Conservation (phyloP, 2,329 filamentous ascomycete genomes). For the Fusarium buharicum region DNA sequence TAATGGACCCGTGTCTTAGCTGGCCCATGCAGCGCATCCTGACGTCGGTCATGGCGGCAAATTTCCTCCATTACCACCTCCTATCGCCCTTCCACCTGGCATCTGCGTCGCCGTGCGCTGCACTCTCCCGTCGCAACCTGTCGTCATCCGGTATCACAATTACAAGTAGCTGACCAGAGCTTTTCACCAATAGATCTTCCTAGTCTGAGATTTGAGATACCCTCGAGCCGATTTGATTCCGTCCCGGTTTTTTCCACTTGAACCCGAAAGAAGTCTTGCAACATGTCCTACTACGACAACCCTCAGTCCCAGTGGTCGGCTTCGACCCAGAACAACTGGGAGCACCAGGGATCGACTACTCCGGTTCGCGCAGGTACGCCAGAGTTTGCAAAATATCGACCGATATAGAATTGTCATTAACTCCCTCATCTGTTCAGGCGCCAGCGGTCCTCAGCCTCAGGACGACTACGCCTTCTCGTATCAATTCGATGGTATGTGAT, state of each 20-base stretch:
- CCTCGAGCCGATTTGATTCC: conserved; percentile 14
- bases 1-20: conserved; percentile 39
- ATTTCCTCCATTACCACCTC: conserved; percentile 35
- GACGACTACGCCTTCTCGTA: conserved; percentile 86
- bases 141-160: conserved; percentile 14
- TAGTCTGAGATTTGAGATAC: conserved; percentile 28
- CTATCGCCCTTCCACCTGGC: conserved; percentile 22
- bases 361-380: conserved; percentile 54
- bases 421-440: conserved; percentile 60
- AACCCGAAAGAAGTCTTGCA: conserved; percentile 30
- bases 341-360: conserved; percentile 56
- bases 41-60: conserved; percentile 37
- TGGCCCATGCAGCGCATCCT: conserved; percentile 43
- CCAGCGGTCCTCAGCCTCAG: conserved; percentile 77
- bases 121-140: conserved; percentile 25
- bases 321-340: conserved; percentile 55
- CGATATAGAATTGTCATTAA: conserved; percentile 15
- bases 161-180: conserved; percentile 30
- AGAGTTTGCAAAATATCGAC: conserved; percentile 4
- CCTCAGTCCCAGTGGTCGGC: conserved; percentile 55
- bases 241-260: conserved; percentile 34
- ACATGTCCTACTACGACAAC: conserved; percentile 61
- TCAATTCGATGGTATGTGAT: conserved; percentile 85
- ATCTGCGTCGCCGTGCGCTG: conserved; percentile 29
- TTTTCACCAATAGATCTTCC: conserved; percentile 24